Base-by-base conservation (phyloP, 2,329 filamentous ascomycete species). In the Pyricularia pennisetigena region DNA sequence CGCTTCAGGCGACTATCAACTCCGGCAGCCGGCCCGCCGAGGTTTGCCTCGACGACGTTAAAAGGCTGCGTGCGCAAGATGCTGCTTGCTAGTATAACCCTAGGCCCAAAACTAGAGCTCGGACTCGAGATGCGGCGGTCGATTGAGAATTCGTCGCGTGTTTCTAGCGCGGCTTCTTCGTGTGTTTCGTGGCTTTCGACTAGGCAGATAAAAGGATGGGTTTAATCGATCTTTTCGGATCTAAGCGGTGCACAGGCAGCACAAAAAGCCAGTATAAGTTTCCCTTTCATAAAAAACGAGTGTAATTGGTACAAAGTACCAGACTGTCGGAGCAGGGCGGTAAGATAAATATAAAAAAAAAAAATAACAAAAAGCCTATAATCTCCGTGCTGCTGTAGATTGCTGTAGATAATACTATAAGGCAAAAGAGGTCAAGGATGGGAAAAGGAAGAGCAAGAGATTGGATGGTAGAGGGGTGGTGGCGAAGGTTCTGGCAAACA, bases 301-400 rank as follows among this genome's bases (percentile, higher is more conserved):
- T 75, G 84, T 76, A 85, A 86, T 79, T 75, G 83, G 83, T 76
- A 85, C 81, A 70, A 74, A 85, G 79, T 82, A 82, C 83, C 82
- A 35, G 63, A 49, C n/a, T 5, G 7, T 49, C 16, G 20, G 20
- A 20, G n/a, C 16, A 49, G 16, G 6, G n/a, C n/a, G 9, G 16
- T 49, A 20, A n/a, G n/a, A n/a, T n/a, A n/a, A n/a, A n/a, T n/a
- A n/a, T n/a, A n/a, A n/a, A n/a, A n/a, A n/a, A n/a, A 32, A 32
- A 32, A 32, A 9, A 32, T 32, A 32, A 32, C 30, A 20, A 49
- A 49, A 5, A 49, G 32, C 32, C 32, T 35, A 12, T 14, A 35
- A 35, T 35, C 20, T 49, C 41, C 1, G 20, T 49, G 41, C 41
- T 49, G 16, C 8, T 49, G 41, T 49, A n/a, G 30, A 35, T 14